Percentiles rank a stretch among this genome's conserved stretches.
Conservation (phyloP, 441 rosid genomes). For the Corymbia calophylla region DNA sequence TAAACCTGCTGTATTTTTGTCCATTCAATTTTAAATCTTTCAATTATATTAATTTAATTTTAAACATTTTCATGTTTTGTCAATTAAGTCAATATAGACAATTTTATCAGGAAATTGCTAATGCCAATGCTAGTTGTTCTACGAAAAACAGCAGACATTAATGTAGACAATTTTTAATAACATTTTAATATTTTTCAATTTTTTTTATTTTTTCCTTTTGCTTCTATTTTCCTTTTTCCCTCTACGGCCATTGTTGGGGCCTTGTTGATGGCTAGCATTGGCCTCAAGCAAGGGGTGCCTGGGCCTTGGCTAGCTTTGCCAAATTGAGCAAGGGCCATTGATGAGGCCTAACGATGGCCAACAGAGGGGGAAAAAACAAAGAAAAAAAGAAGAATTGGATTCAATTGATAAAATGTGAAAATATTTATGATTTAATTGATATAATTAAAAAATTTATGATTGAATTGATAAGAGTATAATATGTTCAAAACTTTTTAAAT, state of each 20-base stretch:
- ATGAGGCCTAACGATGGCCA: background rate
- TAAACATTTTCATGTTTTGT: fast-evolving
- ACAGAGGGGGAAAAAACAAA: too few relatives aligned
- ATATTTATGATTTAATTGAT: fast-evolving
- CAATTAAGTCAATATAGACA: fast-evolving
- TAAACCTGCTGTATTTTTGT: fast-evolving
- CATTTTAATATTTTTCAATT: too few relatives aligned
- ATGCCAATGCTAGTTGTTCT: fast-evolving
- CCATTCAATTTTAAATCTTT: fast-evolving
- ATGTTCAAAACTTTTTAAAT: fast-evolving
- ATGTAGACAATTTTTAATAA: fast-evolving
- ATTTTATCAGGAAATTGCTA: too few relatives aligned
- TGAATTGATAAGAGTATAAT: fast-evolving
- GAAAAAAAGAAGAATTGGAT: too few relatives aligned
- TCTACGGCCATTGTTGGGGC: fast-evolving
- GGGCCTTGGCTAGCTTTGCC: fast-evolving
- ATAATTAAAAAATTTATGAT: fast-evolving
- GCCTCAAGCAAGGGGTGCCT: fast-evolving
- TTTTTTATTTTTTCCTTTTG: too few relatives aligned
- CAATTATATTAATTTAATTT: too few relatives aligned
- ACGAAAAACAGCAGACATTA: fast-evolving
- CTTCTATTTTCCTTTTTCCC: background rate
- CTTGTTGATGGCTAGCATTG: fast-evolving
- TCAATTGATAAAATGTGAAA: background rate
- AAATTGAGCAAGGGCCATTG: fast-evolving